These are phyloP conservation scores for Schwanniomyces pseudopolymorphus DNA, from an alignment of 805 yeast genomes.

Conservation along the genomic window DNA sequence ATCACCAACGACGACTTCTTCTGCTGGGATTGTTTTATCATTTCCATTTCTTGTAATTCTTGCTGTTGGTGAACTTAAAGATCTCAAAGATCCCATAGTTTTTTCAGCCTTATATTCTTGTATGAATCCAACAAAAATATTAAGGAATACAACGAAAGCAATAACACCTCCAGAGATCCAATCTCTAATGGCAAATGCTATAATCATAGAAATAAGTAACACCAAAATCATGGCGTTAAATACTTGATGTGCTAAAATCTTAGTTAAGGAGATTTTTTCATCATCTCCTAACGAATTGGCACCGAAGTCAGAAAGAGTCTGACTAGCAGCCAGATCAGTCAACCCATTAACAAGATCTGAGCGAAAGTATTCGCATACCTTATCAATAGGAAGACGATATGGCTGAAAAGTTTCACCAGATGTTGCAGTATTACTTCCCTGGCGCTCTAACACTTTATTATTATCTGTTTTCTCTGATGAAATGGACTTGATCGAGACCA, in stretches of 20 bases:
- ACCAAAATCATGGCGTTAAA: conserved; percentile 42
- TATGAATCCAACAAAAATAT: conserved; percentile 49
- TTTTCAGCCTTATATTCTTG: conserved; percentile 52
- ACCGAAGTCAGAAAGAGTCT: conserved; percentile 14
- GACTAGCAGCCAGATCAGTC: conserved; percentile 12
- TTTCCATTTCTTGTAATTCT: conserved; percentile 45
- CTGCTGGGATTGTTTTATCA: conserved; percentile 33
- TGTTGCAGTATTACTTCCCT: neutral
- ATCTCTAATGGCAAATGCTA: conserved; percentile 37
- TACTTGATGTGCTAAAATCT: conserved; percentile 35
- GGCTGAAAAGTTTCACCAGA: conserved; percentile 12
- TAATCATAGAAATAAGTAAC: conserved; percentile 35
- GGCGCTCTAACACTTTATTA: neutral
- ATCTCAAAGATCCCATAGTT: conserved; percentile 49
- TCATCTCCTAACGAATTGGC: conserved; percentile 31
- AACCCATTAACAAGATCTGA: conserved; percentile 53
- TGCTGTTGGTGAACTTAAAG: conserved; percentile 48
- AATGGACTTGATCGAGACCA: neutral
- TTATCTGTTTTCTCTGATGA: conserved; percentile 1
- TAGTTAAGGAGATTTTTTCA: conserved; percentile 24
- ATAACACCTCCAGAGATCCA: conserved; percentile 48
- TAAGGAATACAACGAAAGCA: conserved; percentile 43
- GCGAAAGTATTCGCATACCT: conserved; percentile 35
- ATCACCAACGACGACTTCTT: conserved; percentile 48
- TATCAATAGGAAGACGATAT: conserved; percentile 32